Conservation (phyloP, 768 basidiomycete genomes). For the Hemileccinum impolitum region DNA sequence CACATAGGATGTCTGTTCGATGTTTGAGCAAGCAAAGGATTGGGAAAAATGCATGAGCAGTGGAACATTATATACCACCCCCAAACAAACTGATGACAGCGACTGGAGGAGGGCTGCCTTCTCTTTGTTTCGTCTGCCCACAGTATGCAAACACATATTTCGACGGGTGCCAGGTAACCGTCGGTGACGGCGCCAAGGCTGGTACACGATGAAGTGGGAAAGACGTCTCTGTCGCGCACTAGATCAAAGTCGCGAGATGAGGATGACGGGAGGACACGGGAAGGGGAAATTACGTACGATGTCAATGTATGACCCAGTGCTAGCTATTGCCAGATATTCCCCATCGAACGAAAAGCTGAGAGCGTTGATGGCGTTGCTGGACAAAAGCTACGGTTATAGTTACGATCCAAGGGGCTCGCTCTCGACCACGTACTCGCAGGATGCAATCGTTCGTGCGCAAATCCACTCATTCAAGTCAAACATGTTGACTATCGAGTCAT, state of each 20-base stretch:
- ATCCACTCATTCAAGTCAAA: slow-evolving; percentile 83
- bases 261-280: background rate
- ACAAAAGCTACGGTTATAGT: slow-evolving; percentile 2
- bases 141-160: slow-evolving; percentile 81
- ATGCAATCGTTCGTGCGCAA: slow-evolving; percentile 68
- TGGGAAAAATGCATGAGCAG: background rate
- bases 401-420: background rate
- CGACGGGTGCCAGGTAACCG: slow-evolving; percentile 80
- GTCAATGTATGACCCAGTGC: slow-evolving; percentile 68
- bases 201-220: slow-evolving; percentile 74
- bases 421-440: slow-evolving; percentile 65
- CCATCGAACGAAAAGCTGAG: slow-evolving; percentile 82
- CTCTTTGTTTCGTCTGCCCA: slow-evolving; percentile 65
- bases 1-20: background rate
- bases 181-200: slow-evolving; percentile 65
- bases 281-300: slow-evolving; percentile 50
- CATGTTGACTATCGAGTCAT: slow-evolving; percentile 79
- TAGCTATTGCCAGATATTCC: slow-evolving; percentile 78
- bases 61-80: slow-evolving; percentile 31
- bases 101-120: slow-evolving; percentile 61
- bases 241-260: slow-evolving; percentile 1
- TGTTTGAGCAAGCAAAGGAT: background rate
- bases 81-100: slow-evolving; percentile 77
- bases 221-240: slow-evolving; percentile 81
- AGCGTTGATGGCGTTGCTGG: slow-evolving; percentile 65